These are phyloP conservation scores for Rhizopogon vinicolor DNA, from an alignment of 768 basidiomycete species.

Conservation along the genomic window DNA sequence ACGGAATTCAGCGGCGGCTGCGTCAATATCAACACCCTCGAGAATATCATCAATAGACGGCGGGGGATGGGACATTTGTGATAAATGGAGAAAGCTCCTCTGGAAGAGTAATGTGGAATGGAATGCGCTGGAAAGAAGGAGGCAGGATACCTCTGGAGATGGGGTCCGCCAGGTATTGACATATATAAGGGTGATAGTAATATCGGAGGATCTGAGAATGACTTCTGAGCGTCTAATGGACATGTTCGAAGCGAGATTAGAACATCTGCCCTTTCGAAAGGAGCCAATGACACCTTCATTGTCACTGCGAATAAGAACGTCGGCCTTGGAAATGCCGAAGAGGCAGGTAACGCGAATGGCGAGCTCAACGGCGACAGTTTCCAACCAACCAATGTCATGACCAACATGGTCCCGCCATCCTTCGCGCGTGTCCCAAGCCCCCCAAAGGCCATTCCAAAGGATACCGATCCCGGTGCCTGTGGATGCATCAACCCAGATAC, in stretches of 20 bases:
- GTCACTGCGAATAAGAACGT: slow-evolving; percentile 25
- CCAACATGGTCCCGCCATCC: slow-evolving; percentile 9
- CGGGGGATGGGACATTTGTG: too few relatives aligned
- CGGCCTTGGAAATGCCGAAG: slow-evolving; percentile 2
- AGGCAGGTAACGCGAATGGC: background rate
- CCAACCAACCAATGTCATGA: slow-evolving; percentile 26
- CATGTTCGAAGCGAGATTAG: slow-evolving; percentile 26
- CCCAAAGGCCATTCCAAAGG: slow-evolving; percentile 22
- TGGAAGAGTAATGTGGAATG: too few relatives aligned
- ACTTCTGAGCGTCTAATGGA: slow-evolving; percentile 17
- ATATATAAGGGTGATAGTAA: too few relatives aligned
- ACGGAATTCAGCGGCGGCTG: too few relatives aligned
- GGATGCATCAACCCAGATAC: slow-evolving; percentile 32
- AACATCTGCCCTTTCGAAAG: slow-evolving; percentile 24
- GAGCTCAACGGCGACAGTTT: slow-evolving; percentile 16
- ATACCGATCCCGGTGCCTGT: slow-evolving; percentile 38
- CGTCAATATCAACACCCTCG: too few relatives aligned
- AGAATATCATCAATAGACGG: too few relatives aligned
- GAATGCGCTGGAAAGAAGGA: too few relatives aligned
- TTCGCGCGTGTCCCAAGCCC: slow-evolving; percentile 15
- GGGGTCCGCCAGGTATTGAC: too few relatives aligned
- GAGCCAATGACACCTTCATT: slow-evolving; percentile 32
- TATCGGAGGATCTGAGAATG: too few relatives aligned
- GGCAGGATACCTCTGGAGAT: too few relatives aligned
- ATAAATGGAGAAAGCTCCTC: too few relatives aligned